Conservation (phyloP, 257 asterid genomes). For the Nicotiana otophora region DNA sequence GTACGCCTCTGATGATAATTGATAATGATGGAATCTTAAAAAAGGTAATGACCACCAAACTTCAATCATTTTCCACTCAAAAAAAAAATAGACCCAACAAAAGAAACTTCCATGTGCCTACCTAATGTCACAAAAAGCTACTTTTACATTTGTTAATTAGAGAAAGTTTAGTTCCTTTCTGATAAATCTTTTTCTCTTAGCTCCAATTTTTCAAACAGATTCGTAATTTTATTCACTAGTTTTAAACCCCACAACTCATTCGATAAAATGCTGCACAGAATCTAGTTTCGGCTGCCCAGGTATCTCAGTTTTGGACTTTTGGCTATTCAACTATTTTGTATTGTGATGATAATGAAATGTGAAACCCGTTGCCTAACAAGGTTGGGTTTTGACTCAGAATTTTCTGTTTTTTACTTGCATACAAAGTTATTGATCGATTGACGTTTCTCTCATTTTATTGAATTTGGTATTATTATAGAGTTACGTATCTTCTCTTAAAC, state of each 20-base stretch:
- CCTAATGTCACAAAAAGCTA: not conserved
- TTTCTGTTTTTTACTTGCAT: not conserved
- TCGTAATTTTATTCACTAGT: not conserved
- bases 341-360: not conserved
- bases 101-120: constrained; percentile 25
- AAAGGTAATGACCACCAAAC: no score
- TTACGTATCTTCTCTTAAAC: no score
- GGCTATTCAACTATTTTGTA: not conserved
- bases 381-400: not conserved
- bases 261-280: constrained; percentile 8
- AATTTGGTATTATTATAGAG: no score
- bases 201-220: constrained; percentile 11
- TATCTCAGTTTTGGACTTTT: not conserved
- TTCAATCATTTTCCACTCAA: not conserved
- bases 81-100: no score
- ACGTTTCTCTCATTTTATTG: constrained; percentile 13
- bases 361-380: not conserved
- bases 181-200: not conserved
- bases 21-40: no score
- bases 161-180: not conserved
- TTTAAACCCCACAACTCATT: not conserved
- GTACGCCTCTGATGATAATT: no score
- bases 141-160: not conserved
- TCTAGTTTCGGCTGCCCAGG: not conserved
- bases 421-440: constrained; percentile 18